A percentile compares a stretch with the other conserved stretches of the same genome.
phyloP scores from a whole-genome alignment of 305 asterid species.

The Rubia peregrina region DNA sequence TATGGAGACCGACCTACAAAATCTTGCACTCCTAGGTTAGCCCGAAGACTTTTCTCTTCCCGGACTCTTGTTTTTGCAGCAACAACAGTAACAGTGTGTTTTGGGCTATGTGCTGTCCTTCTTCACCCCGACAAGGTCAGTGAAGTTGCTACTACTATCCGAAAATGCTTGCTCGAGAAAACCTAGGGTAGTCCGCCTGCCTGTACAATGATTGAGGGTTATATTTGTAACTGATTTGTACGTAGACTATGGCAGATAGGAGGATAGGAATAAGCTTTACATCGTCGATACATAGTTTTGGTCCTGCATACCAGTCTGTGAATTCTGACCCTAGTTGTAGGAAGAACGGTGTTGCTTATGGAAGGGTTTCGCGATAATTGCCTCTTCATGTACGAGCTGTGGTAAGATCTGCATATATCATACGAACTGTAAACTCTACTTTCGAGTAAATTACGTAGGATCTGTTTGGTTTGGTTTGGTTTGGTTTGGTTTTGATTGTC shows the following conservation, averaged over 20 bases:
- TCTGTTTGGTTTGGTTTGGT: no score
- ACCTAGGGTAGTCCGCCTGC: conserved; percentile 16
- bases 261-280: not conserved
- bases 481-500: no score
- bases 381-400: not conserved
- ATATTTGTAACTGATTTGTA: not conserved
- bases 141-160: conserved; percentile 53
- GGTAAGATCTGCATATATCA: not conserved
- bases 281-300: not conserved
- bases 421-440: not conserved
- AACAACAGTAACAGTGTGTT: conserved; percentile 46
- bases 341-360: not conserved
- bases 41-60: conserved; percentile 28
- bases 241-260: not conserved
- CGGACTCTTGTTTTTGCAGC: conserved; percentile 38
- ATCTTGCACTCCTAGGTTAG: conserved; percentile 26
- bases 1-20: conserved; percentile 28
- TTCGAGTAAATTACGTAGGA: not conserved
- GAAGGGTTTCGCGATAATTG: not conserved
- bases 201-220: not conserved
- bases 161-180: conserved; percentile 51
- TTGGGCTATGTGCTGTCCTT: conserved; percentile 53
- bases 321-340: not conserved
- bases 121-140: conserved; percentile 58
- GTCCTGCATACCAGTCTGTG: not conserved